phyloP scores from a whole-genome alignment of 1,139 yeast genomes.

The Hansenula anomala region DNA sequence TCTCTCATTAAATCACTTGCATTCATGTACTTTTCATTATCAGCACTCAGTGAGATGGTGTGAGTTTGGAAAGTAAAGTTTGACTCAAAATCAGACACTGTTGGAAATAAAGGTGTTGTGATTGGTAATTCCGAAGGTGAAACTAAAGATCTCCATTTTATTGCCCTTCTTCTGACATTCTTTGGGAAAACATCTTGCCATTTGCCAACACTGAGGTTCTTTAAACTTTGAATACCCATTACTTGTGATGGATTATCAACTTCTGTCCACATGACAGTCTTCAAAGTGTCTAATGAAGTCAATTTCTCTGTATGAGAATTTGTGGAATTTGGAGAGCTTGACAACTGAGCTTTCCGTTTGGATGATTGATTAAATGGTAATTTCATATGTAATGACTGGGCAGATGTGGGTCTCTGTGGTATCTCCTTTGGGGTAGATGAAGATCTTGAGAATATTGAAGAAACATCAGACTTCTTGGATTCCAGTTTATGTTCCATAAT shows the following conservation, averaged over 20 bases:
- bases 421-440: slow-evolving; percentile 1
- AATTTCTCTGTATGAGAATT: slow-evolving; percentile 7
- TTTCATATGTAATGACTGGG: slow-evolving; percentile 2
- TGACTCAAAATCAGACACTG: slow-evolving; percentile 55
- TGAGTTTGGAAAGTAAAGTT: slow-evolving; percentile 51
- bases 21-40: slow-evolving; percentile 35
- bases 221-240: slow-evolving; percentile 39
- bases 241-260: slow-evolving; percentile 68
- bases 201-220: slow-evolving; percentile 49
- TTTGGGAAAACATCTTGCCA: slow-evolving; percentile 90
- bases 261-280: slow-evolving; percentile 51
- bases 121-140: slow-evolving; percentile 93
- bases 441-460: neutral
- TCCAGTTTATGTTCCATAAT: neutral
- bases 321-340: slow-evolving; percentile 9
- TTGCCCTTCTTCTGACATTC: slow-evolving; percentile 55
- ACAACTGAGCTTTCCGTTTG: no score
- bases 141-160: slow-evolving; percentile 89
- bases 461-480: neutral
- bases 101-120: slow-evolving; percentile 73
- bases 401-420: slow-evolving; percentile 5
- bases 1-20: slow-evolving; percentile 70
- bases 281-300: slow-evolving; percentile 17
- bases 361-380: neutral
- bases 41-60: slow-evolving; percentile 32